These are phyloP conservation scores for Cyberlindnera galapagoensis DNA, from an alignment of 805 yeast genomes.

Conservation along the genomic window DNA sequence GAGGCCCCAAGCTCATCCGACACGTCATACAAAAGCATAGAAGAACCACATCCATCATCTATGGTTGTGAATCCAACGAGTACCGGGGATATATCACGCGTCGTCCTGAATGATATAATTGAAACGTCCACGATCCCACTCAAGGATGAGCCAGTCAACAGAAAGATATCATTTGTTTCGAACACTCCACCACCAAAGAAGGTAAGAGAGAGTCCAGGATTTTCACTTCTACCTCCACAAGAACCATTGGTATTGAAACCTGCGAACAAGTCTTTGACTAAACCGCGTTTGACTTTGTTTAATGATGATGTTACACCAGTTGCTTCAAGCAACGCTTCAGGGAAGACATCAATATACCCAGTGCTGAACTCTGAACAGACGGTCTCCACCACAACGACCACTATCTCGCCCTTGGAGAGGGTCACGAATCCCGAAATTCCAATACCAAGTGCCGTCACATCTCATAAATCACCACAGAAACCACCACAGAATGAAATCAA, in stretches of 20 bases:
- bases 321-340: background rate
- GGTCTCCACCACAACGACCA: slow-evolving; percentile 5
- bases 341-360: slow-evolving; percentile 16
- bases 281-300: slow-evolving; percentile 15
- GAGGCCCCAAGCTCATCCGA: slow-evolving; percentile 8
- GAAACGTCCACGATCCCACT: slow-evolving; percentile 17
- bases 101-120: slow-evolving; percentile 2
- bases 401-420: slow-evolving; percentile 6
- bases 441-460: background rate
- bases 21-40: slow-evolving; percentile 21
- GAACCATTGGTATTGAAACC: slow-evolving; percentile 26
- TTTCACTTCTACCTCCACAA: slow-evolving; percentile 26
- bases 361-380: slow-evolving; percentile 8
- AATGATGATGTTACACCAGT: slow-evolving; percentile 6
- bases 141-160: slow-evolving; percentile 12
- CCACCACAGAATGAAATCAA: too few relatives aligned
- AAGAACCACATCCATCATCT: slow-evolving; percentile 14
- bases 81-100: slow-evolving; percentile 7
- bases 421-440: background rate
- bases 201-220: slow-evolving; percentile 25
- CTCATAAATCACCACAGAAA: background rate
- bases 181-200: slow-evolving; percentile 18
- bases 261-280: slow-evolving; percentile 9
- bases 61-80: slow-evolving; percentile 12
- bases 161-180: slow-evolving; percentile 3